Evolutionary conservation across 495 filamentous ascomycete species (phyloP), one percentile per base, ranked within the genome.

Genomic region (Geopyxis carbonaria): DNA sequence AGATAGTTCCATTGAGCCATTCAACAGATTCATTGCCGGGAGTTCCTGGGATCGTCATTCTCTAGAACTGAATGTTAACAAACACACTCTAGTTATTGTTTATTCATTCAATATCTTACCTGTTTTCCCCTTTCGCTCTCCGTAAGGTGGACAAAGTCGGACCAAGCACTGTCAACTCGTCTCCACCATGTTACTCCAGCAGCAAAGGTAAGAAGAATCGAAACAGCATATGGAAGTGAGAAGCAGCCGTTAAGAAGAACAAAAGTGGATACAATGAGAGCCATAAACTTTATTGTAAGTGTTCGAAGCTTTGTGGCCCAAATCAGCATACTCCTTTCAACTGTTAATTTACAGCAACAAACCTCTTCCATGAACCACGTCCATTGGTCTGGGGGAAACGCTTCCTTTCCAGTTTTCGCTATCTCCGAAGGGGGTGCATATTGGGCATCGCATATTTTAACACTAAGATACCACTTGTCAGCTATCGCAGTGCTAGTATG

Each of bases 391-490:
- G 50, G 45, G 0, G 45, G 50, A 21, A 38, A 35, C 18, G 40
- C 19, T 14, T 40, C 45, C 9, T 40, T 40, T 1, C 32, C 30
- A 5, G 47, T 44, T 22, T 1, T n/a, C 5, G 7, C 13, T 5
- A 38, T 27, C 30, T 43, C 36, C 10, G 13, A 30, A 4, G 50
- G 50, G 4, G 45, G 50, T 22, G 40, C 44, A 27, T 53, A 53
- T 48, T 54, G 53, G 8, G 50, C 50, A 37, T 53, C 50, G 33
- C 48, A 51, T 20, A 51, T 42, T n/a, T 10, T 2, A n/a, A 51
- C 18, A 5, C 48, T 53, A 25, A 5, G 13, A 4, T 28, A 18
- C 20, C 32, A 9, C n/a, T 16, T 6, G 19, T 14, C 18, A 7
- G 6, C 15, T 30, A 15, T 10, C 29, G 22, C n/a, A 15, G 31